Evolutionary conservation across 2,329 filamentous ascomycete genomes (phyloP).

Genomic region (Fonsecaea multimorphosa): DNA sequence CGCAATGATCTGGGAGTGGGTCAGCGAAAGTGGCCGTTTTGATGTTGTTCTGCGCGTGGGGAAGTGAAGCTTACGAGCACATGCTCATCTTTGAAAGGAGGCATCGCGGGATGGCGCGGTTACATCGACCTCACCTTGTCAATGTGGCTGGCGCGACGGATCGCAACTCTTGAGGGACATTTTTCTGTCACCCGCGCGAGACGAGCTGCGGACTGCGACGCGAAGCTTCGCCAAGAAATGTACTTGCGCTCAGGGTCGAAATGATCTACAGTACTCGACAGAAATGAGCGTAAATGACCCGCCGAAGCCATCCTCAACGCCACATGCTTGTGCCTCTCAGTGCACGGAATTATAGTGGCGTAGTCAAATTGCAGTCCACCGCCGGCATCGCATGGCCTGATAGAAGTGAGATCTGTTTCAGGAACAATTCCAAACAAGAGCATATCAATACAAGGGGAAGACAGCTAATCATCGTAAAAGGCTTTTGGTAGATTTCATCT

Average conservation of each 20-base stretch:
- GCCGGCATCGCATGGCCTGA: too few species aligned
- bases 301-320: background rate
- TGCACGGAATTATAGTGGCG: too few species aligned
- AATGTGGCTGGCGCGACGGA: conserved; percentile 6
- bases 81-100: conserved; percentile 61
- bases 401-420: too few species aligned
- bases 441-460: too few species aligned
- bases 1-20: conserved; percentile 53
- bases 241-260: background rate
- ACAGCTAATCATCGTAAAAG: conserved; percentile 14
- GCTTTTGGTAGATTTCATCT: conserved; percentile 29
- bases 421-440: too few species aligned
- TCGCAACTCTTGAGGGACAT: conserved; percentile 1
- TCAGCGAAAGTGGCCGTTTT: conserved; percentile 17
- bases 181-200: conserved; percentile 1
- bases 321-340: too few species aligned
- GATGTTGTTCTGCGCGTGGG: background rate
- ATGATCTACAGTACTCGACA: background rate
- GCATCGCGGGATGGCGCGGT: conserved; percentile 45
- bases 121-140: conserved; percentile 14
- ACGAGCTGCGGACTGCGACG: background rate
- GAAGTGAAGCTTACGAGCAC: conserved; percentile 50
- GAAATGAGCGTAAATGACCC: background rate
- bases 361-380: too few species aligned
- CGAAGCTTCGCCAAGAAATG: conserved; percentile 4